These are phyloP conservation scores for Lolium multiflorum DNA, from an alignment of 176 grass and related monocot species.

Conservation along the genomic window DNA sequence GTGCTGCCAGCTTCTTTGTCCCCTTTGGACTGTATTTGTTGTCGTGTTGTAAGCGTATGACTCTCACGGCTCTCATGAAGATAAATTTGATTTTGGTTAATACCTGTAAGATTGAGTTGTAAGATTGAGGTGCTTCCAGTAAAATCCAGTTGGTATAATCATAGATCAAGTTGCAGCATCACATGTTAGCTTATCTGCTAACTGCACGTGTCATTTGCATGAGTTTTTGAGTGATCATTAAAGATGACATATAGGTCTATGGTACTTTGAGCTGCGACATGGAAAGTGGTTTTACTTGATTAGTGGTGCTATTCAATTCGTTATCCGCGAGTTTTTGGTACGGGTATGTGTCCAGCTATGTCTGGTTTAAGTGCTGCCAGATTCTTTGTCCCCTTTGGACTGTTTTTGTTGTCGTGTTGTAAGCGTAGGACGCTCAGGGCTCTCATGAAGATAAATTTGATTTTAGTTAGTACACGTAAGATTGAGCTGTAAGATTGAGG, in stretches of 20 bases:
- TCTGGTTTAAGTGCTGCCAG: neutral
- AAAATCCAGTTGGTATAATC: too few relatives aligned
- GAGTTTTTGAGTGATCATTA: constrained; percentile 13
- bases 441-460: neutral
- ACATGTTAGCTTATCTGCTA: too few relatives aligned
- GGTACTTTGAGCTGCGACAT: neutral
- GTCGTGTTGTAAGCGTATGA: neutral
- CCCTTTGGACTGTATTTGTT: neutral
- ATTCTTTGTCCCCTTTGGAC: neutral
- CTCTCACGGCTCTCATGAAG: neutral
- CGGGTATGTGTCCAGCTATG: neutral
- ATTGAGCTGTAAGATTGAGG: neutral
- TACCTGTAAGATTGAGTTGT: too few relatives aligned
- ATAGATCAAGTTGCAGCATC: too few relatives aligned
- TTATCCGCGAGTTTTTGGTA: neutral
- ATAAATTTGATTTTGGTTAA: neutral
- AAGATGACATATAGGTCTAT: constrained; percentile 22
- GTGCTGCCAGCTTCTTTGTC: too few relatives aligned
- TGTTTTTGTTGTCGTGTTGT: constrained; percentile 28
- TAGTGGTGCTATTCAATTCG: constrained; percentile 2
- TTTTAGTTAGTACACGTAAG: neutral
- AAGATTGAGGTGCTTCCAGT: neutral
- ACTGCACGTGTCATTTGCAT: neutral
- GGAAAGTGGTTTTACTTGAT: neutral
- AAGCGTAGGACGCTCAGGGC: neutral